Percentiles rank a stretch among this genome's conserved stretches.
phyloP scores from a whole-genome alignment of 2,329 filamentous ascomycete species.

The Cercospora zeae-maydis region DNA sequence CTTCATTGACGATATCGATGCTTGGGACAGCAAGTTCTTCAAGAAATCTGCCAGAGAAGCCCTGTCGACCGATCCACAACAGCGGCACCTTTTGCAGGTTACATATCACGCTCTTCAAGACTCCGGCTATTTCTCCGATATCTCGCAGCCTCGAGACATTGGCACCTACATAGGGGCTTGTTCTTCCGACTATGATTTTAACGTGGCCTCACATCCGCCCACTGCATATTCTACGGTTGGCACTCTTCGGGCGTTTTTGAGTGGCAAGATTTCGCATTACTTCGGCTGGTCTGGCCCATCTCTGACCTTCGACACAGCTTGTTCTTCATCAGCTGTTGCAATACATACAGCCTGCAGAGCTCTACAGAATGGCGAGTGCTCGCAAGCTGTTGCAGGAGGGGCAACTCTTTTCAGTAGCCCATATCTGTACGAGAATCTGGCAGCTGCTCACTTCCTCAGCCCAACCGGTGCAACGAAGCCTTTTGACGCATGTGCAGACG shows the following conservation, averaged over 20 bases:
- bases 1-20: slow-evolving; percentile 19
- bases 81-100: slow-evolving; percentile 31
- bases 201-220: slow-evolving; percentile 38
- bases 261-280: slow-evolving; percentile 32
- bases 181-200: slow-evolving; percentile 43
- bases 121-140: slow-evolving; percentile 30
- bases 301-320: slow-evolving; percentile 38
- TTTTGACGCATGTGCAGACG: slow-evolving; percentile 28
- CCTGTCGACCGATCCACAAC: slow-evolving; percentile 34
- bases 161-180: slow-evolving; percentile 41
- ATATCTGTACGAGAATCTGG: slow-evolving; percentile 35
- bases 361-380: slow-evolving; percentile 32
- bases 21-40: slow-evolving; percentile 39
- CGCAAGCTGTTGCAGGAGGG: slow-evolving; percentile 38
- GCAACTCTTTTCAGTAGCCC: slow-evolving; percentile 36
- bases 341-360: slow-evolving; percentile 33
- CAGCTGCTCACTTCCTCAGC: slow-evolving; percentile 42
- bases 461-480: slow-evolving; percentile 48
- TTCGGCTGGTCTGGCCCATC: slow-evolving; percentile 45
- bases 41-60: slow-evolving; percentile 31
- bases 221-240: slow-evolving; percentile 40
- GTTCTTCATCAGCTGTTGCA: slow-evolving; percentile 35
- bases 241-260: slow-evolving; percentile 29
- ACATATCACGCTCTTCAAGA: slow-evolving; percentile 37
- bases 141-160: slow-evolving; percentile 40